Evolutionary conservation across 176 grass and related monocot genomes (phyloP), one percentile per base, ranked within the genome.

Genomic region (Canna indica): DNA sequence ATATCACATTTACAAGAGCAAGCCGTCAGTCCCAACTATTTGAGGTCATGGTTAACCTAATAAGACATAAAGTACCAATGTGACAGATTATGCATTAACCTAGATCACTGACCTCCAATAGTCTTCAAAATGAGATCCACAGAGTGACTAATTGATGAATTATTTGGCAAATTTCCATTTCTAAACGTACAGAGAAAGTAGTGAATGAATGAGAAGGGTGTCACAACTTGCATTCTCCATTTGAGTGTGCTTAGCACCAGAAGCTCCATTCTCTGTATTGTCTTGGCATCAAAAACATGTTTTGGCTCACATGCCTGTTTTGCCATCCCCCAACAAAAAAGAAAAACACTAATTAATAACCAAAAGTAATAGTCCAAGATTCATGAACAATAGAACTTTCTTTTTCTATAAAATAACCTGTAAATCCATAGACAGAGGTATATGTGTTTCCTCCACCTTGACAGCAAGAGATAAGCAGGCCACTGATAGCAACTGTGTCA

Each of bases 11-110:
- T n/a, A n/a, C n/a, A n/a, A n/a, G n/a, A n/a, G n/a, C n/a, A n/a
- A n/a, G n/a, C n/a, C n/a, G n/a, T n/a, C n/a, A n/a, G n/a, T n/a
- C n/a, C n/a, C n/a, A n/a, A n/a, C n/a, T n/a, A n/a, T n/a, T n/a
- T 31, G 59, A 13, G 52, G 56, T 76, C 75, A 26, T 71, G 69
- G 45, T 82, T 59, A 38, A 71, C 80, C 60, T 13, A 9, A 54
- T 36, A n/a, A n/a, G 28, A 42, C 35, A 64, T 44, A 20, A 32
- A 33, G 3, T 15, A 29, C n/a, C 17, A 15, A 11, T 18, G 16
- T 7, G 3, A 18, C 34, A 63, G 0, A 63, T 33, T 32, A 4
- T 12, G 32, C 15, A n/a, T 11, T 18, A 22, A 30, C 1, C 6
- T 36, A 7, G 36, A 36, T 24, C 33, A 36, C 32, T 22, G 17